These are phyloP conservation scores for Echinochloa phyllopogon DNA, from an alignment of 176 grass and related monocot species.

Conservation along the genomic window DNA sequence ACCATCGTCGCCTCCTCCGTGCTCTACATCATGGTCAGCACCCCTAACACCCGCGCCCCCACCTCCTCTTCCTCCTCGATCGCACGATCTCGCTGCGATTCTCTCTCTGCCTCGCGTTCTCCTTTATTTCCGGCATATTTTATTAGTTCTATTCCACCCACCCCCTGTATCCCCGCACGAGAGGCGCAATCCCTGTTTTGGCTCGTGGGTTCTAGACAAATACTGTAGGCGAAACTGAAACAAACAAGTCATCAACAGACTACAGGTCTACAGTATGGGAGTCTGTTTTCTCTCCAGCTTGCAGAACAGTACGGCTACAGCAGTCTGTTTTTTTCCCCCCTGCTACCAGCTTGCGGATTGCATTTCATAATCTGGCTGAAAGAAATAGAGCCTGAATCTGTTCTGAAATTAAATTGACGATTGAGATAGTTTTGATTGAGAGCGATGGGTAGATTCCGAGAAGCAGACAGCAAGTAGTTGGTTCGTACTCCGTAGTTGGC, in stretches of 20 bases:
- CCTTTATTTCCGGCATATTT: background rate
- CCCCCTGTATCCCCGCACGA: background rate
- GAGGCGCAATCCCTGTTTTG: background rate
- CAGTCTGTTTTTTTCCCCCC: no score
- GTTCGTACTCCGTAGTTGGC: background rate
- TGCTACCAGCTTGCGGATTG: no score
- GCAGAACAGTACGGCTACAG: no score
- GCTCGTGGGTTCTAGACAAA: no score
- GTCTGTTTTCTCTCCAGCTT: no score
- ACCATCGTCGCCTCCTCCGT: conserved; percentile 62
- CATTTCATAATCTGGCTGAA: no score
- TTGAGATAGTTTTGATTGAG: background rate
- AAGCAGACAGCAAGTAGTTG: background rate
- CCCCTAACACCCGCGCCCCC: no score
- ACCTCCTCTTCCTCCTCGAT: background rate
- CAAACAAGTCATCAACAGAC: no score
- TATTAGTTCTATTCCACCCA: background rate
- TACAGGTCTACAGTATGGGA: no score
- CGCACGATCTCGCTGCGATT: background rate
- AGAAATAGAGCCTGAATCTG: background rate
- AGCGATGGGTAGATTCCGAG: background rate
- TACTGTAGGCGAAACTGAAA: no score
- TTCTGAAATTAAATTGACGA: background rate
- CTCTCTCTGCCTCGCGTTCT: background rate
- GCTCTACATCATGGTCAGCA: conserved; percentile 62